Conservation (phyloP, 2,329 filamentous ascomycete species). For the Incumbomyces delicatus region DNA sequence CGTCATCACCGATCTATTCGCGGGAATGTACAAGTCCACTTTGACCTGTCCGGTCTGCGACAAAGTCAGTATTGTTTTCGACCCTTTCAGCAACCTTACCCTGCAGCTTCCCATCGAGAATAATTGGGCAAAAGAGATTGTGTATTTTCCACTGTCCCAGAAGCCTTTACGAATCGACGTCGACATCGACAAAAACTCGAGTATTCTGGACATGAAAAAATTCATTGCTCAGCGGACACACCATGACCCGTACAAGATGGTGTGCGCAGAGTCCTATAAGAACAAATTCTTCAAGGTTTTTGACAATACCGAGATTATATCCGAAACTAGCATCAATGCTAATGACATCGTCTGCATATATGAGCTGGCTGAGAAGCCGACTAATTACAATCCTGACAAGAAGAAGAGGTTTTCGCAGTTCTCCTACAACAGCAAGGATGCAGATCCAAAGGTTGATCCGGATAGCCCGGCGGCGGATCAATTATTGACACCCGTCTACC, state of each 20-base stretch:
- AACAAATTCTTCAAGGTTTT: conserved; percentile 81
- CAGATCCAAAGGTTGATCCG: conserved; percentile 31
- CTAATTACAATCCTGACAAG: conserved; percentile 57
- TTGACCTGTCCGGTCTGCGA: conserved; percentile 81
- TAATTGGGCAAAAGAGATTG: conserved; percentile 64
- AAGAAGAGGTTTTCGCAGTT: conserved; percentile 39
- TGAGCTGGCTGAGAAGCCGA: conserved; percentile 69
- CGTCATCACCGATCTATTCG: conserved; percentile 89
- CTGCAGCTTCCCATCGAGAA: conserved; percentile 81
- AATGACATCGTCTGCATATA: conserved; percentile 59
- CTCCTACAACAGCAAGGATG: conserved; percentile 25
- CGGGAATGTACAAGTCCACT: conserved; percentile 96
- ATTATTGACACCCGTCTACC: conserved; percentile 40
- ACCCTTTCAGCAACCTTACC: conserved; percentile 91
- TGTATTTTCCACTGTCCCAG: conserved; percentile 67
- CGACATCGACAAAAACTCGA: conserved; percentile 62
- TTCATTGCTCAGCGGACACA: conserved; percentile 45
- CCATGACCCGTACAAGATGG: conserved; percentile 49
- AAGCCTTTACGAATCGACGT: conserved; percentile 62
- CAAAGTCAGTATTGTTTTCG: conserved; percentile 97
- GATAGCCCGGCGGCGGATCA: conserved; percentile 37
- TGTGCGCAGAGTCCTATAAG: conserved; percentile 74
- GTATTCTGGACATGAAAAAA: conserved; percentile 43
- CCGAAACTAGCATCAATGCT: conserved; percentile 56
- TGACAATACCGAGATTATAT: conserved; percentile 57